Base-by-base conservation (phyloP, 169 alveolate genomes). In the Cryptosporidium andersoni region DNA sequence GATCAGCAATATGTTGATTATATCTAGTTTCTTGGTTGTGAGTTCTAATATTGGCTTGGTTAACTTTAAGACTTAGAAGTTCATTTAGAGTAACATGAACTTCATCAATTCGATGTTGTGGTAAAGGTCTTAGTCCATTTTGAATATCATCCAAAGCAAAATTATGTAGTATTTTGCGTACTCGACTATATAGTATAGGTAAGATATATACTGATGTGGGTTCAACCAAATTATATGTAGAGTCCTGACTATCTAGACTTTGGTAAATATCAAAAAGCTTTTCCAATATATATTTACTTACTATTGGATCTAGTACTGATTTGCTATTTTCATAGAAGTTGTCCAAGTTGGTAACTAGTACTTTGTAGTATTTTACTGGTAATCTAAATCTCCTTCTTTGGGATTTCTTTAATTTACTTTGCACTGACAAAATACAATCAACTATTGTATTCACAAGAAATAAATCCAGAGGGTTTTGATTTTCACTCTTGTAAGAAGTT, bases 91-190 rank as follows among this genome's bases (percentile, higher is more conserved):
- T 45, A 6, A 51, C 43, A 25, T 58, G 53, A 5, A 74, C 60
- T 36, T 74, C 85, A 14, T 74, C 85, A 25, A 56, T 74, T 48
- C 48, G 55, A 5, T 58, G 62, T 8, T 74, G 85, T 4, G 85
- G 68, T 43, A 74, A 8, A 36, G 85, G 85, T 12, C 85, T 74
- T n/a, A 74, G 45, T 16, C 85, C 85, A 58, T 64, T 74, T n/a
- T 74, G 85, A 4, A 74, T 25, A 48, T 74, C 85, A 37, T 74
- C 85, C 68, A 56, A 36, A 16, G 85, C 55, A 58, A 74, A 74
- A 42, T 11, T 74, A 16, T 12, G 55, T 8, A 74, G 48, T 43
- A 74, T 74, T 8, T 48, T 74, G 7, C 68, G 47, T 43, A 64
- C 37, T 43, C 56, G 42, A 11, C 8, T 37, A 58, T 74, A 42